A percentile compares a stretch with the other conserved stretches of the same genome.
Conservation (phyloP, 441 rosid species). For the Euphorbia corollata region DNA sequence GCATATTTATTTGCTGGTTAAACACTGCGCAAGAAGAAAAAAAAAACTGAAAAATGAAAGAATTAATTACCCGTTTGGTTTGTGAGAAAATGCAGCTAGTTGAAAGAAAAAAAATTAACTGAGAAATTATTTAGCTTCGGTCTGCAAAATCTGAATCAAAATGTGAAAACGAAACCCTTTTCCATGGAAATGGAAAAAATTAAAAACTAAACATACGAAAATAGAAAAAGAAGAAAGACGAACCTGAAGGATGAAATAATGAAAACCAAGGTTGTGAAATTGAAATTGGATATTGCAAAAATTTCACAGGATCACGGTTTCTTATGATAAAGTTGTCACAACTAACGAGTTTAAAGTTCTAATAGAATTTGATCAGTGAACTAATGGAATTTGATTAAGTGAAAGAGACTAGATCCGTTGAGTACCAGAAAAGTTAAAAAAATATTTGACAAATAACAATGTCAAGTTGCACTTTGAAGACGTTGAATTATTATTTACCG, state of each 20-base stretch:
- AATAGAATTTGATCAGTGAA: too few species aligned
- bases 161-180: not conserved
- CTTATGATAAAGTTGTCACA: too few species aligned
- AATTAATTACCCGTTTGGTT: not conserved
- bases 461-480: too few species aligned
- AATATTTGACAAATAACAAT: too few species aligned
- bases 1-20: not conserved
- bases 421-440: too few species aligned
- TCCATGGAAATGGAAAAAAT: not conserved
- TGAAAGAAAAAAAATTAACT: not conserved
- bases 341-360: too few species aligned
- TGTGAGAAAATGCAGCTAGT: conserved; percentile 5
- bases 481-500: too few species aligned
- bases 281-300: too few species aligned
- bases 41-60: not conserved
- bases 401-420: too few species aligned
- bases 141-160: not conserved
- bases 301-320: too few species aligned
- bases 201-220: not conserved
- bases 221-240: not conserved
- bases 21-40: not conserved
- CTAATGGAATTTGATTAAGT: too few species aligned
- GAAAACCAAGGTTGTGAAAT: too few species aligned
- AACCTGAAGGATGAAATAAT: not conserved
- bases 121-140: not conserved